Conservation (phyloP, 192 early-diverging fungal genomes). For the Funneliformis mosseae region DNA sequence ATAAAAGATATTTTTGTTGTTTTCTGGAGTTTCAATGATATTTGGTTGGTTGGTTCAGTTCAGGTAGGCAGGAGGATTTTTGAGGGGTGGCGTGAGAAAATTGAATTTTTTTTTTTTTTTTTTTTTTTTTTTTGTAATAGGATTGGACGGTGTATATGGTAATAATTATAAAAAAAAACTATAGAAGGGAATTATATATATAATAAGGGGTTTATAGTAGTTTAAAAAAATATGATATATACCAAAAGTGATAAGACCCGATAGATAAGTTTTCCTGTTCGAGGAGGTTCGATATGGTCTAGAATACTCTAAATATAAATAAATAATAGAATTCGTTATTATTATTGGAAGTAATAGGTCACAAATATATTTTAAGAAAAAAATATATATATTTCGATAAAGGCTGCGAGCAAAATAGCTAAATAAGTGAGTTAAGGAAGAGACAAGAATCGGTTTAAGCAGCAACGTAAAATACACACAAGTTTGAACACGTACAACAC, state of each 20-base stretch:
- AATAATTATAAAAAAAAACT: neutral
- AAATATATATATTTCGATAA: neutral
- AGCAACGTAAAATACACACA: no score
- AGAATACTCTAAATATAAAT: neutral
- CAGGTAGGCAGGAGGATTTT: neutral
- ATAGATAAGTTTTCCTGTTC: neutral
- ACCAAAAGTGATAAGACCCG: slow-evolving; percentile 1
- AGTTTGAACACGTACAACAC: no score
- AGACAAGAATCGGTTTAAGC: no score
- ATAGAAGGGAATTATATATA: neutral
- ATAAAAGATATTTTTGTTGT: neutral
- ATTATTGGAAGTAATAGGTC: no score
- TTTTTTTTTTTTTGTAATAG: neutral
- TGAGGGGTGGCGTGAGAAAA: slow-evolving; percentile 19
- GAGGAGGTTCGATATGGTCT: neutral
- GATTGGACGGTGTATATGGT: neutral
- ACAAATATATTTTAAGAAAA: neutral
- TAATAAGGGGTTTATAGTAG: neutral
- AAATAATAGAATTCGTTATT: neutral
- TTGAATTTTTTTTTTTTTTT: neutral
- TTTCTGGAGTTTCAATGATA: neutral
- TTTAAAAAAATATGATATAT: neutral
- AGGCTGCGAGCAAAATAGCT: no score
- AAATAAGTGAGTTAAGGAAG: no score
- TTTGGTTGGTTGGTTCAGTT: neutral